Base-by-base conservation (phyloP, 257 asterid genomes). In the Jaltomata sinuosa region DNA sequence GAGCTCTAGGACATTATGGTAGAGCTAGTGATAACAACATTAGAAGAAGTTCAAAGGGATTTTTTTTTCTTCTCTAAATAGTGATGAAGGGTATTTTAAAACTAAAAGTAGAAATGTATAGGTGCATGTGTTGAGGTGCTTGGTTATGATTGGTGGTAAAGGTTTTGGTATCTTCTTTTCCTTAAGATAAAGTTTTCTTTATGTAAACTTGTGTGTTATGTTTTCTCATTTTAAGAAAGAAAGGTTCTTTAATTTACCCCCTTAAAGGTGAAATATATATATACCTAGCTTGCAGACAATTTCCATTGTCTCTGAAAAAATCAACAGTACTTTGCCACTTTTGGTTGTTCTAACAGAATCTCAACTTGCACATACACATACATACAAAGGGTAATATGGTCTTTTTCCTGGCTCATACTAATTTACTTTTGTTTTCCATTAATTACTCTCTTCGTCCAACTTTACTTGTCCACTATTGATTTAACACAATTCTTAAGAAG, bases 141-240 rank as follows among this genome's bases (percentile, higher is more conserved):
- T 89, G 64, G 92, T 27, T 83, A 16, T 79, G 67, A 83, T 88
- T 85, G 83, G 89, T 64, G 90, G 94, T 91, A 91, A 90, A 92
- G 98, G 97, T 90, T 92, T 92, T 89, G 93, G 98, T 88, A 93
- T 92, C 94, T 93, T 93, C 88, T 91, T 93, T 88, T 19, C 94
- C 95, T 84, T 45, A 79, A 89, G n/a, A 89, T 85, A 91, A 93
- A 93, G 97, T 83, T 18, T 92, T 89, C 94, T 88, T 88, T 47
- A 31, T 11, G 2, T 45, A 25, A 74, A 45, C 81, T 25, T 74
- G 38, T 47, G 14, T 49, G 6, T 47, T 47, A 47, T 76, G 61
- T 27, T 42, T 76, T 34, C 77, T 34, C 25, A 67, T 34, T 18
- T 8, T 64, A 55, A 3, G 29, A 55, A 55, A 21, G 29, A n/a